Evolutionary conservation across 495 filamentous ascomycete genomes (phyloP), one percentile per base, ranked within the genome.

Genomic region (Bryoglossum gracile): DNA sequence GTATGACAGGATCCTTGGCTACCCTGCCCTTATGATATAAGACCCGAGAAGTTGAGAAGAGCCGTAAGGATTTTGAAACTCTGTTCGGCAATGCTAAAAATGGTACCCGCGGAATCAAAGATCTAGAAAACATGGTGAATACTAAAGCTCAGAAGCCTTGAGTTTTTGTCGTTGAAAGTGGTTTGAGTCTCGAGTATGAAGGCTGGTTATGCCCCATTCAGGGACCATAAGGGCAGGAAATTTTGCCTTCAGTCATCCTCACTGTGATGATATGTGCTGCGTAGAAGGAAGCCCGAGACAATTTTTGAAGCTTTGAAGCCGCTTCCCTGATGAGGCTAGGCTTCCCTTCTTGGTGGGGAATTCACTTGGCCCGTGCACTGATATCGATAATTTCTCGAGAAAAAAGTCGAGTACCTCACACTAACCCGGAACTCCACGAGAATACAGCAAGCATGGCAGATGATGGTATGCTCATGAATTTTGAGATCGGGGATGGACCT

Each of bases 381-480:
- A 26, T 50, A 51, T 39, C 36, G 44, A 43, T 48, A 46, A 52
- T 52, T 49, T 50, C 43, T 37, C 43, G 18, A 19, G 14, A 39
- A 32, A 42, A 32, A 33, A 41, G 28, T 43, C 21, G 23, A 10
- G 14, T 13, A 18, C 13, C 24, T 23, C 19, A 33, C 14, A 26
- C 25, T 24, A 13, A 41, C 16, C 16, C 33, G 10, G 11, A 46
- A 46, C 13, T 24, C 26, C 17, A 28, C 10, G 25, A 28, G 19
- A 19, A 26, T n/a, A 19, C 25, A 13, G 38, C 52, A 52, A 42
- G 38, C 36, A 96, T 95, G 90, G 87, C 88, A 17, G 89, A 96
- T 70, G 86, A 94, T 82, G 89, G 87, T 42, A 84, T 98, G 78
- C 77, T 96, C 39, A 73, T 96, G 63, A 97, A 98, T 62, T 96